Base-by-base conservation (phyloP, 257 asterid genomes). In the Nicotiana undulata region DNA sequence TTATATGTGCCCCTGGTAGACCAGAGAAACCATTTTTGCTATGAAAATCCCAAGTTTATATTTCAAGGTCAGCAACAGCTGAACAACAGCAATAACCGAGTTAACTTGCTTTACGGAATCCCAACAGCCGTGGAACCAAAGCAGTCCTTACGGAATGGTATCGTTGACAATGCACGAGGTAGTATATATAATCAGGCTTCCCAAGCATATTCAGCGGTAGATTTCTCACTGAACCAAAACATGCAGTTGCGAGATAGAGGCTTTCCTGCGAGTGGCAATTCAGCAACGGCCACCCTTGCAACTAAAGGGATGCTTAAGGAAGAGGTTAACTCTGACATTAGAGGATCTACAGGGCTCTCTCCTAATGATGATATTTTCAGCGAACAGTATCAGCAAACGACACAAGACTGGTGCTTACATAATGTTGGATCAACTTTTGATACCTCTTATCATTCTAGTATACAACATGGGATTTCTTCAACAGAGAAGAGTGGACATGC, bases 61-160 rank as follows among this genome's bases (percentile, higher is more conserved):
- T 92, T 82, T 49, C 75, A 90, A 6, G 88, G 88, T 26, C 89
- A 81, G 22, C 91, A 87, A 29, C 90, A 86, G 29, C 85, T 88
- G 63, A 83, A 61, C 76, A 83, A 81, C 53, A 81, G 59, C 44
- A 58, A 13, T 56, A 88, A 93, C 87, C 95, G 91, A 80, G 82
- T 83, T 40, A 88, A 85, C 84, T 84, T 96, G 74, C 95, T 94
- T 46, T 97, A 92, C 65, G 99, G 98, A 17, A 88, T 93, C 80
- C 97, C 97, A 0, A 92, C 93, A 3, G 83, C 84, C 52, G 86
- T 92, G 97, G 97, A 93, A 78, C 92, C 97, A 0, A 94, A 91
- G 82, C 97, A 93, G 87, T 32, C 89, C 22, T 90, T 81, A 51
- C 89, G 84, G 55, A 88, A 76, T 40, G 88, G 89, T 49, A 46